These are phyloP conservation scores for Trichophyton schoenleinii DNA, from an alignment of 2,329 filamentous ascomycete species.

Conservation along the genomic window DNA sequence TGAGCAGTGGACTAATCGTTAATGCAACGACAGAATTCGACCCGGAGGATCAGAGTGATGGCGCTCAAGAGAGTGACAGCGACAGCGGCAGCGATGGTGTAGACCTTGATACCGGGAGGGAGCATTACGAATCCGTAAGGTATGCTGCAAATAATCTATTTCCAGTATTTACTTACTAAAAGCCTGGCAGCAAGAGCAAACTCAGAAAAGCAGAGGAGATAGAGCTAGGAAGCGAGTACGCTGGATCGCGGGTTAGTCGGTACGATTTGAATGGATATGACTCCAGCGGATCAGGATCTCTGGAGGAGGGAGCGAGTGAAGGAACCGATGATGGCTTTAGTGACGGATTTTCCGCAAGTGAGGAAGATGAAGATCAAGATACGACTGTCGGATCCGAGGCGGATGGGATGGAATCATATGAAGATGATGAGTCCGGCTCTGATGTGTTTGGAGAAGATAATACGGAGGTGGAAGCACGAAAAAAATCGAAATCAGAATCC, in stretches of 20 bases:
- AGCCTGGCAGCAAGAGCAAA: slow-evolving; percentile 56
- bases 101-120: slow-evolving; percentile 50
- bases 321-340: slow-evolving; percentile 22
- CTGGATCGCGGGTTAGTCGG: slow-evolving; percentile 62
- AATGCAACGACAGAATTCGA: slow-evolving; percentile 53
- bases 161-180: slow-evolving; percentile 4
- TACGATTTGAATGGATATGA: slow-evolving; percentile 44
- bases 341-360: slow-evolving; percentile 24
- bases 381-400: slow-evolving; percentile 23
- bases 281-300: slow-evolving; percentile 21
- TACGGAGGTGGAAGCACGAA: slow-evolving; percentile 16
- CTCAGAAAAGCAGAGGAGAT: slow-evolving; percentile 59
- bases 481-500: slow-evolving; percentile 18
- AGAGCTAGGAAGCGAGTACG: slow-evolving; percentile 65
- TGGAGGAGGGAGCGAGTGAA: slow-evolving; percentile 34
- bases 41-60: slow-evolving; percentile 55
- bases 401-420: slow-evolving; percentile 15
- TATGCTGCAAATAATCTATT: slow-evolving; percentile 24
- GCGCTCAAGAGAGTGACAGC: slow-evolving; percentile 44
- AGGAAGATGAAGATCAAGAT: slow-evolving; percentile 24
- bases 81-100: slow-evolving; percentile 37
- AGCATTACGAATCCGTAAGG: slow-evolving; percentile 75
- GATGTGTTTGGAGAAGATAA: slow-evolving; percentile 17
- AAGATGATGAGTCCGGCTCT: slow-evolving; percentile 18
- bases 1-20: slow-evolving; percentile 5